A percentile compares a stretch with the other conserved stretches of the same genome.
phyloP scores from a whole-genome alignment of 257 asterid species.

The Verbascum thapsus region DNA sequence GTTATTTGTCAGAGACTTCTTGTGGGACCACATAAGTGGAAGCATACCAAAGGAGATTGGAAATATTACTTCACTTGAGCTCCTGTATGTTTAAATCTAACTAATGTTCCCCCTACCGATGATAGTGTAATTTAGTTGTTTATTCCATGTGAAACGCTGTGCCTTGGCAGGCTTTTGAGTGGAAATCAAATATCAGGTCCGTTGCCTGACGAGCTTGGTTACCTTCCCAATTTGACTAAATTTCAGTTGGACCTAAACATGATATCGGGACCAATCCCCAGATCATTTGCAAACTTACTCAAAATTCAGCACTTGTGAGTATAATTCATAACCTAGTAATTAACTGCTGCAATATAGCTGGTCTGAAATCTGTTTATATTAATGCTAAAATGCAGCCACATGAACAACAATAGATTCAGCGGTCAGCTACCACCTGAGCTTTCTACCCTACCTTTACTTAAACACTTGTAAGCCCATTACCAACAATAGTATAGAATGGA shows the following conservation, averaged over 20 bases:
- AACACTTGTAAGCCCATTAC: conserved; percentile 45
- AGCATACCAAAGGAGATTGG: conserved; percentile 59
- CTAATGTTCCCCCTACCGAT: background rate
- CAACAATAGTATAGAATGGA: too few relatives aligned
- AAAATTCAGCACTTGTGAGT: conserved; percentile 52
- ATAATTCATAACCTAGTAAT: conserved; percentile 9
- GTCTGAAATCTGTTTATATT: background rate
- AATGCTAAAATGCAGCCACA: conserved; percentile 62
- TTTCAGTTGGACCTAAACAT: conserved; percentile 50
- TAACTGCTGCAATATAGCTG: background rate
- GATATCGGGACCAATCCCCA: conserved; percentile 54
- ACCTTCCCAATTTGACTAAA: conserved; percentile 44
- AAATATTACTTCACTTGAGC: conserved; percentile 42
- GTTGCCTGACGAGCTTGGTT: conserved; percentile 54
- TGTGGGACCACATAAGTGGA: conserved; percentile 50
- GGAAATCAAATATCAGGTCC: conserved; percentile 49
- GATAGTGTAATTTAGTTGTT: too few relatives aligned
- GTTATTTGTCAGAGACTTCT: conserved; percentile 52
- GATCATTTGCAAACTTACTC: conserved; percentile 45
- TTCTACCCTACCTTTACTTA: conserved; percentile 38
- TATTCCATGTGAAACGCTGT: background rate
- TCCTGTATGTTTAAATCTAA: conserved; percentile 37
- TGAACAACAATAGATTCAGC: conserved; percentile 50
- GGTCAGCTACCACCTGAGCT: conserved; percentile 59
- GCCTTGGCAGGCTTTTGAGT: conserved; percentile 46